Percentiles rank a stretch among this genome's conserved stretches.
phyloP scores from a whole-genome alignment of 2,329 filamentous ascomycete genomes.

The Paraphoma sp. region DNA sequence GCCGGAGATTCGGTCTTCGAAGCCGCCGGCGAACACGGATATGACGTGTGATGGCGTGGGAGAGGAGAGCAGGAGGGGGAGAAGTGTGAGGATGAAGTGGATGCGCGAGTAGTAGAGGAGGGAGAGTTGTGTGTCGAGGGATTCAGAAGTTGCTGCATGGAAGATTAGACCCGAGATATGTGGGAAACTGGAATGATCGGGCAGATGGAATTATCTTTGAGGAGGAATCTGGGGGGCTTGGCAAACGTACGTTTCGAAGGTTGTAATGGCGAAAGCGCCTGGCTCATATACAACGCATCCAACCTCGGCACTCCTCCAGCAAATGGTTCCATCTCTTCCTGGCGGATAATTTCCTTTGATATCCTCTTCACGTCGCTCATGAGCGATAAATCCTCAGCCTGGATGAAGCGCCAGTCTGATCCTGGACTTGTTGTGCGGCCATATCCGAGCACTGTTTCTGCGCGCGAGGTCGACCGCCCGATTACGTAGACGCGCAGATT shows the following conservation, averaged over 20 bases:
- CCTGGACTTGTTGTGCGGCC: slow-evolving; percentile 34
- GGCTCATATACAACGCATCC: slow-evolving; percentile 44
- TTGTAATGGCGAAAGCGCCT: slow-evolving; percentile 32
- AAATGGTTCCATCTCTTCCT: slow-evolving; percentile 30
- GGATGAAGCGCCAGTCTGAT: slow-evolving; percentile 45
- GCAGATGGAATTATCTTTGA: slow-evolving; percentile 35
- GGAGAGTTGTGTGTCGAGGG: slow-evolving; percentile 41
- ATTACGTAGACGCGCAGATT: slow-evolving; percentile 52
- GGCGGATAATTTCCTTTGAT: slow-evolving; percentile 31
- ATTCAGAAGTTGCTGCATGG: slow-evolving; percentile 43
- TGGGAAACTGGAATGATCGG: not conserved
- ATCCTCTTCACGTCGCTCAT: slow-evolving; percentile 45
- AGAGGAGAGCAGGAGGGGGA: slow-evolving; percentile 41
- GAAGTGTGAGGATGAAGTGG: slow-evolving; percentile 48
- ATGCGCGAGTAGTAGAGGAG: slow-evolving; percentile 47
- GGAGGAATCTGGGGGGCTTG: not conserved
- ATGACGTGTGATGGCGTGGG: slow-evolving; percentile 33
- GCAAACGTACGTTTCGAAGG: slow-evolving; percentile 55
- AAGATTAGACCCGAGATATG: not conserved
- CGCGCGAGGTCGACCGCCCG: slow-evolving; percentile 46
- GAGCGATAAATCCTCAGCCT: slow-evolving; percentile 38
- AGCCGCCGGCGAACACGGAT: slow-evolving; percentile 43
- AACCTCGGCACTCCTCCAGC: slow-evolving; percentile 31
- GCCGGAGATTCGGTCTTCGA: slow-evolving; percentile 33
- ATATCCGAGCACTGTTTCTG: slow-evolving; percentile 34